Evolutionary conservation across 768 basidiomycete genomes (phyloP).

Genomic region (Pleurotus tuoliensis): DNA sequence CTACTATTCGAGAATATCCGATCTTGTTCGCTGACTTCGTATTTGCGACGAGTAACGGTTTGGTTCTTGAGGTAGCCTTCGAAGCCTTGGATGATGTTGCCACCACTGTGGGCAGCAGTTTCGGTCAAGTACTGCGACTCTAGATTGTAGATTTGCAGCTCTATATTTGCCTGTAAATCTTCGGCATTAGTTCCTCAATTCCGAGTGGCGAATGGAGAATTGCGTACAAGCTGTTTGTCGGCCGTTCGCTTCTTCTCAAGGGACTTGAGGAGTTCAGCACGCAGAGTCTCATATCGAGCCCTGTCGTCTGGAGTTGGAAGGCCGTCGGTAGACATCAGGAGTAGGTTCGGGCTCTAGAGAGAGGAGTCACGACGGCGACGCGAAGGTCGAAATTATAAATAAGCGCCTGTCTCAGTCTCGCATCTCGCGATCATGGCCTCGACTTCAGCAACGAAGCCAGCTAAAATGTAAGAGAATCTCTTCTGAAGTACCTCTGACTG

Average conservation of each 20-base stretch:
- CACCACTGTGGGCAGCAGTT: slow-evolving; percentile 71
- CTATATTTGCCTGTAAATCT: slow-evolving; percentile 61
- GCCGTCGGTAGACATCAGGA: slow-evolving; percentile 3
- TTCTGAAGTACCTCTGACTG: neutral
- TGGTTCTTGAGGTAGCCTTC: slow-evolving; percentile 84
- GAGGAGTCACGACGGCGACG: neutral
- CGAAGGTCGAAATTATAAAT: neutral
- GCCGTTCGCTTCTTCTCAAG: slow-evolving; percentile 69
- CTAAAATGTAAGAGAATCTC: neutral
- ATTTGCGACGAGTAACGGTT: slow-evolving; percentile 54
- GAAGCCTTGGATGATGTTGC: slow-evolving; percentile 86
- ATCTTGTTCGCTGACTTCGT: slow-evolving; percentile 74
- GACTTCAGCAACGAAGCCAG: neutral
- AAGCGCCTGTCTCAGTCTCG: neutral
- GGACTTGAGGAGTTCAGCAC: slow-evolving; percentile 71
- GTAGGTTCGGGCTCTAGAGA: neutral
- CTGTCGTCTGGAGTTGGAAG: slow-evolving; percentile 60
- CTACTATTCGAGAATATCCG: slow-evolving; percentile 83
- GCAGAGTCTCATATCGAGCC: slow-evolving; percentile 65
- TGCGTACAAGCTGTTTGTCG: slow-evolving; percentile 73
- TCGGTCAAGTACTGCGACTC: slow-evolving; percentile 77
- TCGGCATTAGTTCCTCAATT: neutral
- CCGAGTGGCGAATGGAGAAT: no score
- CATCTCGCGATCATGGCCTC: no score
- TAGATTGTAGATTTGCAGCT: slow-evolving; percentile 74